These are phyloP conservation scores for Ploettnerulaceae sp. DNA, from an alignment of 2,329 filamentous ascomycete species.

Conservation along the genomic window DNA sequence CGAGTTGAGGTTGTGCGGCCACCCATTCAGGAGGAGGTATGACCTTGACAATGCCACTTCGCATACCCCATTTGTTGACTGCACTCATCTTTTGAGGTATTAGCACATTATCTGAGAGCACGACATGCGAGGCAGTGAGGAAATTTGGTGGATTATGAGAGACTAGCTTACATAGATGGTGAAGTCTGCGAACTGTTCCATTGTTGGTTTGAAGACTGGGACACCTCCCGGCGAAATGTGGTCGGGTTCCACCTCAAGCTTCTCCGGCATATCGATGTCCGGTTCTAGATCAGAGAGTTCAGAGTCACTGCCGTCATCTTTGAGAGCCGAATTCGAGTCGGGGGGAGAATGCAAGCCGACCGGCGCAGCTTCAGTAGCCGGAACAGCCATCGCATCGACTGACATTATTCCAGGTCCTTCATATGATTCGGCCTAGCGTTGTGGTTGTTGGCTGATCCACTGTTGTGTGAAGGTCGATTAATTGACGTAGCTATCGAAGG, in stretches of 20 bases:
- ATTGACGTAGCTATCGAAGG: slow-evolving; percentile 12
- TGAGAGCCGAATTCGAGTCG: slow-evolving; percentile 56
- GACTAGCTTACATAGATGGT: slow-evolving; percentile 72
- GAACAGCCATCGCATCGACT: slow-evolving; percentile 25
- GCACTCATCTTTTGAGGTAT: slow-evolving; percentile 55
- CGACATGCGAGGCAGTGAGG: background rate
- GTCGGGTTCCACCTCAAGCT: slow-evolving; percentile 76
- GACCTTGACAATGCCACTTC: slow-evolving; percentile 93
- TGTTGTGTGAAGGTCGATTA: slow-evolving; percentile 1
- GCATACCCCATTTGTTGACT: slow-evolving; percentile 94
- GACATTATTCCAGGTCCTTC: slow-evolving; percentile 27
- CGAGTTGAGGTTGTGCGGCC: slow-evolving; percentile 68
- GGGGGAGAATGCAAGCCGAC: slow-evolving; percentile 54
- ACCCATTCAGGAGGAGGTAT: slow-evolving; percentile 93
- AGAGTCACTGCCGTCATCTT: slow-evolving; percentile 56
- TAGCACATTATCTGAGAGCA: slow-evolving; percentile 14
- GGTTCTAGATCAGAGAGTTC: slow-evolving; percentile 63
- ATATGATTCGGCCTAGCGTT: slow-evolving; percentile 25
- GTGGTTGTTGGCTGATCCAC: slow-evolving; percentile 6
- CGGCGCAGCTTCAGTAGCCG: slow-evolving; percentile 20
- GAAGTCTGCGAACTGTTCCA: slow-evolving; percentile 93
- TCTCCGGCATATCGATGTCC: slow-evolving; percentile 40
- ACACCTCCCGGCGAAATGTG: slow-evolving; percentile 81
- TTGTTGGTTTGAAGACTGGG: slow-evolving; percentile 90
- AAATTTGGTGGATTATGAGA: background rate